Evolutionary conservation across 768 basidiomycete species (phyloP).

Genomic region (Mycena galericulata): DNA sequence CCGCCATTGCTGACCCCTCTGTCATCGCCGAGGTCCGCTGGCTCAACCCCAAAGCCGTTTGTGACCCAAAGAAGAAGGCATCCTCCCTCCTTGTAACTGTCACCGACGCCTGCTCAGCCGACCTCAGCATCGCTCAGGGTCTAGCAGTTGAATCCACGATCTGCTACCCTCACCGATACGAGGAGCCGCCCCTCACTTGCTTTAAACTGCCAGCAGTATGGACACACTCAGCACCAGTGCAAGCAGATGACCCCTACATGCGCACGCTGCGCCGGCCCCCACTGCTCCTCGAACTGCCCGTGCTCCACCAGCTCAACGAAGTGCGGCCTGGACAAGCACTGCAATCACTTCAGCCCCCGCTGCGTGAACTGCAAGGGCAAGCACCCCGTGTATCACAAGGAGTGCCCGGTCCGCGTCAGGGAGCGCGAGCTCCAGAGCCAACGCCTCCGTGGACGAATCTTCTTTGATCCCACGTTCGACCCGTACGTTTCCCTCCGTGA

Average conservation of each 20-base stretch:
- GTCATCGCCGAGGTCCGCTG: background rate
- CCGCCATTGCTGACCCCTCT: background rate
- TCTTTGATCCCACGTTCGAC: background rate
- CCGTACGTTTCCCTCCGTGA: too few relatives aligned
- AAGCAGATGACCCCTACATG: too few relatives aligned
- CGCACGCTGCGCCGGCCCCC: too few relatives aligned
- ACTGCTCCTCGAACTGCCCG: background rate
- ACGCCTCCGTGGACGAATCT: background rate
- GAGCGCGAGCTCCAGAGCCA: background rate
- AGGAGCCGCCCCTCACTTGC: background rate
- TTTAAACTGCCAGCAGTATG: too few relatives aligned
- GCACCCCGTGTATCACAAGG: too few relatives aligned
- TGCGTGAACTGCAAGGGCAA: background rate
- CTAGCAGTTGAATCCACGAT: background rate
- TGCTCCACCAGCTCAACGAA: background rate
- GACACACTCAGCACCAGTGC: too few relatives aligned
- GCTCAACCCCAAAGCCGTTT: background rate
- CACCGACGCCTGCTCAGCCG: background rate
- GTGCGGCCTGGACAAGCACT: background rate
- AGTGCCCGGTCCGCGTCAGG: too few relatives aligned
- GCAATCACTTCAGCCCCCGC: background rate
- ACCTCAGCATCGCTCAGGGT: background rate
- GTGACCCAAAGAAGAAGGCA: conserved; percentile 8
- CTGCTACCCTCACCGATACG: conserved; percentile 4
- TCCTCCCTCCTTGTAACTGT: conserved; percentile 18